A percentile compares a stretch with the other conserved stretches of the same genome.
Evolutionary conservation across 1,284 basidiomycete genomes (phyloP).

Genomic region (Ceratobasidium sp.): DNA sequence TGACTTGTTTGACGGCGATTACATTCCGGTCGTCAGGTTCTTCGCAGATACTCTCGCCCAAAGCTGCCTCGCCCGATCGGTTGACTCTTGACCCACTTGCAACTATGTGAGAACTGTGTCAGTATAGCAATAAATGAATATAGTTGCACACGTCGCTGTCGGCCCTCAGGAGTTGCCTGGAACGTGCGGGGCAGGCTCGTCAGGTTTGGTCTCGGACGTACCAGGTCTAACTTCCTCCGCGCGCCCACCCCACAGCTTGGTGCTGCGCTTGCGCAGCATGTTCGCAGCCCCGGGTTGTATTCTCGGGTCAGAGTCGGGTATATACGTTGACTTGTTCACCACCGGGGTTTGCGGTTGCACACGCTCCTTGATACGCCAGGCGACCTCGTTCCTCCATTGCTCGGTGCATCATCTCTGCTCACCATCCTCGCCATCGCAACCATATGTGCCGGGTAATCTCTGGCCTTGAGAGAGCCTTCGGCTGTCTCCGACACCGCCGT

Average conservation of each 20-base stretch:
- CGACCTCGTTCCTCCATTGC: neutral
- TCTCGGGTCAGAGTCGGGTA: conserved; percentile 58
- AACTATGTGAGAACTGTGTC: conserved; percentile 60
- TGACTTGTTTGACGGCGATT: conserved; percentile 99
- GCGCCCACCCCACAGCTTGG: conserved; percentile 95
- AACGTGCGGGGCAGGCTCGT: conserved; percentile 58
- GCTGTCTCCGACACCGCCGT: conserved; percentile 28
- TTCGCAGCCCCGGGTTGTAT: conserved; percentile 62
- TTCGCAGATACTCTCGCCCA: conserved; percentile 93
- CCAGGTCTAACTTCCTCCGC: conserved; percentile 92
- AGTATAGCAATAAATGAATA: conserved; percentile 47
- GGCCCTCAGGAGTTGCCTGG: conserved; percentile 65
- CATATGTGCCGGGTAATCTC: conserved; percentile 27
- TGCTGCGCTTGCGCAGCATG: conserved; percentile 83
- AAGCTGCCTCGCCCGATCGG: conserved; percentile 98
- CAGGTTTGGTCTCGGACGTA: conserved; percentile 52
- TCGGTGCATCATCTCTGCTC: neutral
- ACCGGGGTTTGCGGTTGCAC: conserved; percentile 53
- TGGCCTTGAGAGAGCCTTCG: conserved; percentile 29
- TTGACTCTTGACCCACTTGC: conserved; percentile 99
- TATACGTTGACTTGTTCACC: conserved; percentile 50
- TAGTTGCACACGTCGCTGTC: conserved; percentile 41
- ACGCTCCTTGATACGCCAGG: conserved; percentile 61
- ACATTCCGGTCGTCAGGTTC: conserved; percentile 98
- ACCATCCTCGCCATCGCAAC: conserved; percentile 35